These are phyloP conservation scores for Fusarium humuli DNA, from an alignment of 2,329 filamentous ascomycete genomes.

Conservation along the genomic window DNA sequence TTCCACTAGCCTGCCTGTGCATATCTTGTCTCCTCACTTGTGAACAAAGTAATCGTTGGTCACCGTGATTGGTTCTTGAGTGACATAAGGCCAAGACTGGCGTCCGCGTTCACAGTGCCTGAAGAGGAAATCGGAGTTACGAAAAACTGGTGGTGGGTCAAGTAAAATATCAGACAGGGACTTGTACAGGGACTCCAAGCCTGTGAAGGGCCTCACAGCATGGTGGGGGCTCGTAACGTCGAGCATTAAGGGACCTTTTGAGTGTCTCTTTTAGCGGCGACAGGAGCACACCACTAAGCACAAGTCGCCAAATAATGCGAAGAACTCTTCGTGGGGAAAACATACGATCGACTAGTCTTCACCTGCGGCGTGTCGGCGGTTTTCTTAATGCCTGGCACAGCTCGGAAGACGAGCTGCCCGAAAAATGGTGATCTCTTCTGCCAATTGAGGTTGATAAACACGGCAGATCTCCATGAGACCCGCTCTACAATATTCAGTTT, in stretches of 20 bases:
- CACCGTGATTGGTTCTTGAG: conserved; percentile 37
- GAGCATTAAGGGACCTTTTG: conserved; percentile 37
- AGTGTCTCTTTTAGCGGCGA: conserved; percentile 9
- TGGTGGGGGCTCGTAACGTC: conserved; percentile 43
- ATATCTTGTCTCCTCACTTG: conserved; percentile 15
- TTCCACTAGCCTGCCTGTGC: conserved; percentile 44
- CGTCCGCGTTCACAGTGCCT: conserved; percentile 28
- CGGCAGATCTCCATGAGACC: conserved; percentile 5
- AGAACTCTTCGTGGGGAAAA: conserved; percentile 27
- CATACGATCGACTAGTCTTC: conserved; percentile 39
- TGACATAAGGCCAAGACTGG: conserved; percentile 24
- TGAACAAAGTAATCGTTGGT: conserved; percentile 22
- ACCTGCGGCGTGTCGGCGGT: conserved; percentile 19
- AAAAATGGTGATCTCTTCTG: conserved; percentile 10
- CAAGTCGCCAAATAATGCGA: conserved; percentile 17
- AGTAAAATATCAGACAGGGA: conserved; percentile 34
- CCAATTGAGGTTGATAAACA: conserved; percentile 7
- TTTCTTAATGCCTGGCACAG: conserved; percentile 15
- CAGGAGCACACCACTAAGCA: conserved; percentile 35
- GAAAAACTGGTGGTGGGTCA: conserved; percentile 30
- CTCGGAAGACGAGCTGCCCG: conserved; percentile 22
- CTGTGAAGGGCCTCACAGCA: conserved; percentile 40
- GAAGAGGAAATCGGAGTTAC: conserved; percentile 39
- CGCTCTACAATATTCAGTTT: conserved; percentile 1
- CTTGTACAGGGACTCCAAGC: conserved; percentile 30